Base-by-base conservation (phyloP, 2,329 filamentous ascomycete species). In the Fusarium devonianum region DNA sequence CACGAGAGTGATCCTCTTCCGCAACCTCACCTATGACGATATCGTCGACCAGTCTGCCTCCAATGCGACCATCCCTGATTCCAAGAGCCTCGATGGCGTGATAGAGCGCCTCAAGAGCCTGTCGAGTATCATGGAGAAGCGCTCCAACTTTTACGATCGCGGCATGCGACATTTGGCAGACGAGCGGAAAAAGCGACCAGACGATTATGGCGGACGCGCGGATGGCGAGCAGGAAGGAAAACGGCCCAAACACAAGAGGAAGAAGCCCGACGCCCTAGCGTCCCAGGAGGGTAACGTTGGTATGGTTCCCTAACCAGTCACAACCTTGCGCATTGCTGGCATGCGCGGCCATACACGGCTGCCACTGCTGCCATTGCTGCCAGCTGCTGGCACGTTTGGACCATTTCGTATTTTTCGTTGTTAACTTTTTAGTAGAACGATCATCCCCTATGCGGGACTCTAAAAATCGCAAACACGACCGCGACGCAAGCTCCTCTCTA, bases 241-340 rank as follows among this genome's bases (percentile, higher is more conserved):
- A 64, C 81, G 83, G 67, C 74, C 78, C 17, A 92, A 92, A 70
- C 80, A 88, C 58, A 92, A 90, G 78, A 92, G 90, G 76, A 86
- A 89, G 69, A 92, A 91, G 73, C 89, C 82, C 7, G 84, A 86
- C 49, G 77, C 71, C 43, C 73, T 82, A 22, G 77, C 77, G 49
- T 78, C 83, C 7, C 83, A 89, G 54, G 70, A 62, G 21, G 63
- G 61, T 33, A 66, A 63, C 33, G 53, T 58, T 36, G 69, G 70
- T 73, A 66, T 43, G 69, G 19, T 33, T 32, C 30, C 37, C 14
- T 34, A 26, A 30, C 25, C 19, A 21, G 23, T 34, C 7, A 21
- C 17, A 18, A n/a, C 23, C 22, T 28, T 26, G 23, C n/a, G 17
- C 16, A 19, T 46, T 13, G 21, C 18, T n/a, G 32, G 28, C 13